Conservation (phyloP, 2,329 filamentous ascomycete genomes). For the Fusarium pininemorale region DNA sequence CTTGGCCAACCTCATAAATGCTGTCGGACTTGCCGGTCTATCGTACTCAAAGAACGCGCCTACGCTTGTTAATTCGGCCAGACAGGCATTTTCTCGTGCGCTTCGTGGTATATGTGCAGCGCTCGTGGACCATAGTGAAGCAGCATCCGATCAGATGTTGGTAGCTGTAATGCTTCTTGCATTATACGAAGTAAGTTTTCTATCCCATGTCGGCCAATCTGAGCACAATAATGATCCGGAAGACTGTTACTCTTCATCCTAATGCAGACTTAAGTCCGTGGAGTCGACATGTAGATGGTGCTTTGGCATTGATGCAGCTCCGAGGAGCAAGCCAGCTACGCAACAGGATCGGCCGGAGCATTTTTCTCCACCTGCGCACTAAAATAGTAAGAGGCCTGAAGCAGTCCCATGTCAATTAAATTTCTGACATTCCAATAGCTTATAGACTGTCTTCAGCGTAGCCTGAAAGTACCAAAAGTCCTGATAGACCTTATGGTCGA, state of each 20-base stretch:
- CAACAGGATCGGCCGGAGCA: not conserved
- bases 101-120: not conserved
- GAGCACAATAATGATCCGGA: not conserved
- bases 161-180: not conserved
- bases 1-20: not conserved
- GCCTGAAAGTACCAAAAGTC: fast-evolving
- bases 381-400: not conserved
- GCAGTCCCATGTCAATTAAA: fast-evolving
- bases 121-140: not conserved
- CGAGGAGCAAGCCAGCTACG: not conserved
- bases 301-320: not conserved
- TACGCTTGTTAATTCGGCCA: not conserved
- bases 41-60: not conserved
- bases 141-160: not conserved
- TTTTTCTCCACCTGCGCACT: not conserved
- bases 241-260: no score
- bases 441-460: not conserved
- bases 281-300: not conserved
- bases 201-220: not conserved
- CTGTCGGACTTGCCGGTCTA: not conserved
- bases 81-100: not conserved
- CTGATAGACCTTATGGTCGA: not conserved
- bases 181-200: not conserved
- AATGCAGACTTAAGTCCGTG: not conserved
- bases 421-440: not conserved